A percentile compares a stretch with the other conserved stretches of the same genome.
These are phyloP conservation scores for Zasmidium citrigriseum DNA, from an alignment of 2,329 filamentous ascomycete genomes.

Conservation along the genomic window DNA sequence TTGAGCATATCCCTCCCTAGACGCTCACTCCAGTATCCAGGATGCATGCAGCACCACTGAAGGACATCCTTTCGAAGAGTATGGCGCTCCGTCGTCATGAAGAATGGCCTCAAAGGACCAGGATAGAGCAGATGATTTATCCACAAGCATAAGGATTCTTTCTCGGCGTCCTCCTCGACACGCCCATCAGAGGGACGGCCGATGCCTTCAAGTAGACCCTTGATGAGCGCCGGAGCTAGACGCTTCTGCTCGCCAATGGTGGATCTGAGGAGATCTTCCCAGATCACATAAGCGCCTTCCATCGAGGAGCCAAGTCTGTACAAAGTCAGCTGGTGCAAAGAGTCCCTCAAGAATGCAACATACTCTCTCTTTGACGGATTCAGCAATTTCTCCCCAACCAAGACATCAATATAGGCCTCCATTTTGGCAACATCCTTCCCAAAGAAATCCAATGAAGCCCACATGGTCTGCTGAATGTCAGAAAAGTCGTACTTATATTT, in stretches of 20 bases:
- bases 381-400: constrained; percentile 40
- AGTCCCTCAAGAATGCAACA: constrained; percentile 16
- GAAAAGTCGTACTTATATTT: not conserved
- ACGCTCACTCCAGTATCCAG: constrained; percentile 39
- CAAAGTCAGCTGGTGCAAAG: constrained; percentile 11
- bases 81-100: constrained; percentile 7
- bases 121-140: constrained; percentile 47
- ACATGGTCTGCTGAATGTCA: constrained; percentile 2
- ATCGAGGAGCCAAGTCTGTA: constrained; percentile 37
- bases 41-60: constrained; percentile 38
- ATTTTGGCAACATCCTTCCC: constrained; percentile 12
- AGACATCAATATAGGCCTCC: constrained; percentile 25
- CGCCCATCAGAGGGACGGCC: constrained; percentile 24
- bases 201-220: constrained; percentile 41
- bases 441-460: constrained; percentile 16
- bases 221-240: constrained; percentile 42
- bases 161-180: constrained; percentile 27
- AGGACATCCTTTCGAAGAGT: constrained; percentile 20
- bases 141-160: constrained; percentile 53
- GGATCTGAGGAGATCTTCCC: constrained; percentile 41
- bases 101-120: constrained; percentile 24
- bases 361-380: constrained; percentile 39
- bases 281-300: constrained; percentile 48
- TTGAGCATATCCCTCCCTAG: constrained; percentile 38
- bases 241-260: constrained; percentile 37